Evolutionary conservation across 345 rosid species (phyloP).

Genomic region (Salix caprea): DNA sequence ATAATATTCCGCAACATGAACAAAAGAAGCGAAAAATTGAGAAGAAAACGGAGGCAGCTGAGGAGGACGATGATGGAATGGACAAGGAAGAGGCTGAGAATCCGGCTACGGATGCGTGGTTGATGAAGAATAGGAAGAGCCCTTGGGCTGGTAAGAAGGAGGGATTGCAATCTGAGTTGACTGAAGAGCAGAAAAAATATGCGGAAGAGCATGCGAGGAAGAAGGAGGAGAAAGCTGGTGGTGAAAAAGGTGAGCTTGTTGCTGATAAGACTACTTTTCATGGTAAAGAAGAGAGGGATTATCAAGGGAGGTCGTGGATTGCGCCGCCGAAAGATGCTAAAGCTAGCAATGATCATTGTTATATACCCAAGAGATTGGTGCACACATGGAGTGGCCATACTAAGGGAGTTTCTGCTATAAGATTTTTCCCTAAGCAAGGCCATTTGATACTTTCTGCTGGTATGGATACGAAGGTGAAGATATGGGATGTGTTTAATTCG

Average conservation of each 20-base stretch:
- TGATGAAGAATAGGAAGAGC: slow-evolving; percentile 75
- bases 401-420: slow-evolving; percentile 43
- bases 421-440: slow-evolving; percentile 92
- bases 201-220: slow-evolving; percentile 94
- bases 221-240: slow-evolving; percentile 76
- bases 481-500: slow-evolving; percentile 96
- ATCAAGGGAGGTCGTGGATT: slow-evolving; percentile 96
- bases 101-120: slow-evolving; percentile 79
- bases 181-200: slow-evolving; percentile 96
- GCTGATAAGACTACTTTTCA: slow-evolving; percentile 87
- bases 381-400: slow-evolving; percentile 31
- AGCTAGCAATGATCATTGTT: slow-evolving; percentile 89
- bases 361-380: slow-evolving; percentile 25
- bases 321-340: slow-evolving; percentile 91
- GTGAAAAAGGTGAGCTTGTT: slow-evolving; percentile 73
- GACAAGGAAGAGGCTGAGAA: slow-evolving; percentile 58
- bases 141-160: slow-evolving; percentile 98
- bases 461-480: slow-evolving; percentile 94
- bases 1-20: slow-evolving; percentile 71
- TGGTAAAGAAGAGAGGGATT: slow-evolving; percentile 91
- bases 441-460: slow-evolving; percentile 98
- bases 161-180: slow-evolving; percentile 65
- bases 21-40: slow-evolving; percentile 74
- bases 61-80: slow-evolving; percentile 24
- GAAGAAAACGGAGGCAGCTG: slow-evolving; percentile 45